Conservation (phyloP, 352 stramenopile genomes). For the Lagenidium sp. region DNA sequence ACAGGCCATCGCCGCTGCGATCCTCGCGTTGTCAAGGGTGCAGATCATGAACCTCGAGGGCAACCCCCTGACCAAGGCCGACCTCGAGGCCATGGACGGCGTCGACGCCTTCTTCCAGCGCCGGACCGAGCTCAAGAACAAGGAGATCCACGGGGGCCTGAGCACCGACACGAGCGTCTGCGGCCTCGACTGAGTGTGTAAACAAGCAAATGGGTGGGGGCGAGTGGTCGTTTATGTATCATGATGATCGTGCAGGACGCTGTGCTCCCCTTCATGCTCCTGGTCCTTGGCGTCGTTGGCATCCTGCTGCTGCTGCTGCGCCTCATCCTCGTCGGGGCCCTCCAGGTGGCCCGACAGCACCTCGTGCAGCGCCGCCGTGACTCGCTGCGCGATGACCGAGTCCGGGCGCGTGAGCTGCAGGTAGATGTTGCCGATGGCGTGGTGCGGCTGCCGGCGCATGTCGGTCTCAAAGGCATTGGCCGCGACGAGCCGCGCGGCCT, state of each 20-base stretch:
- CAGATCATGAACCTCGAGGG: constrained; percentile 80
- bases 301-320: too few relatives aligned
- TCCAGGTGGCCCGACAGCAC: too few relatives aligned
- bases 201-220: too few relatives aligned
- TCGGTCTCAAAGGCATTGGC: constrained; percentile 38
- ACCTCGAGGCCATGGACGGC: constrained; percentile 70
- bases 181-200: constrained; percentile 59
- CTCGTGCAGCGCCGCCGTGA: constrained; percentile 24
- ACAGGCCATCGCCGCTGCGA: constrained; percentile 46
- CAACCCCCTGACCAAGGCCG: constrained; percentile 71
- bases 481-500: constrained; percentile 12
- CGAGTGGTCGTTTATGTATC: too few relatives aligned
- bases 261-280: too few relatives aligned
- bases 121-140: constrained; percentile 80
- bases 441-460: constrained; percentile 26
- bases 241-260: too few relatives aligned
- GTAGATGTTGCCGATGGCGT: constrained; percentile 59
- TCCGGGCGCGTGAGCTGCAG: constrained; percentile 36
- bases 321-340: too few relatives aligned
- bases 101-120: constrained; percentile 64
- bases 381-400: constrained; percentile 20
- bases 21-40: constrained; percentile 48
- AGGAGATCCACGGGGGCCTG: constrained; percentile 76
- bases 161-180: constrained; percentile 76
- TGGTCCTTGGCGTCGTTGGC: too few relatives aligned